Conservation (phyloP, 345 rosid species). For the Luvunga scandens region DNA sequence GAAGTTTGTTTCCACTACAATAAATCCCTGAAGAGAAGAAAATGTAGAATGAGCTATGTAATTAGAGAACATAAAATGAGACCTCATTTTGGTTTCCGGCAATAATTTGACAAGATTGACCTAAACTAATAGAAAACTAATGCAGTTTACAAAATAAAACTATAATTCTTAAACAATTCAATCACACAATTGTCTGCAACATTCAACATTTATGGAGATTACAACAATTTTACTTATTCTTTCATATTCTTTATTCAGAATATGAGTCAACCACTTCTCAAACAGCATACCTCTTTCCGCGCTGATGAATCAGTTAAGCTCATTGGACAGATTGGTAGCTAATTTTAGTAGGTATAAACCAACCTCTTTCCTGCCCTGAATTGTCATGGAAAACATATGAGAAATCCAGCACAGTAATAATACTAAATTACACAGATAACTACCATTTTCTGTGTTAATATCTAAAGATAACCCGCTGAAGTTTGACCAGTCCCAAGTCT, state of each 20-base stretch:
- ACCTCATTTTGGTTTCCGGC: background rate
- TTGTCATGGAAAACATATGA: slow-evolving; percentile 8
- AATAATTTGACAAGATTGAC: background rate
- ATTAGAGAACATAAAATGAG: background rate
- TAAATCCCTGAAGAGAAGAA: too few relatives aligned
- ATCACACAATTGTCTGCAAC: too few relatives aligned
- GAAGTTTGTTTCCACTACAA: too few relatives aligned
- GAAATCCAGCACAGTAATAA: slow-evolving; percentile 3
- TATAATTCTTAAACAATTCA: background rate
- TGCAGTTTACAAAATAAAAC: background rate
- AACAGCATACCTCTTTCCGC: too few relatives aligned
- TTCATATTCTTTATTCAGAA: too few relatives aligned
- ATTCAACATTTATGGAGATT: too few relatives aligned
- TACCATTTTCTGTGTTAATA: slow-evolving; percentile 1
- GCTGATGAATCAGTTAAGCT: slow-evolving; percentile 85
- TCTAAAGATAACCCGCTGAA: slow-evolving; percentile 93
- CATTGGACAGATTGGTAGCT: slow-evolving; percentile 82
- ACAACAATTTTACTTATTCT: too few relatives aligned
- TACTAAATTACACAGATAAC: background rate
- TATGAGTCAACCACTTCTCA: too few relatives aligned
- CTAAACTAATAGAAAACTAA: background rate
- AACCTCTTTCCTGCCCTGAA: slow-evolving; percentile 91
- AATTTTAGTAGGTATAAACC: slow-evolving; percentile 96
- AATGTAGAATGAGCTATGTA: too few relatives aligned
- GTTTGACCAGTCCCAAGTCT: slow-evolving; percentile 93